Percentiles rank a stretch among this genome's conserved stretches.
Conservation (phyloP, 1,139 yeast species). For the Blastobotrys serpentis region DNA sequence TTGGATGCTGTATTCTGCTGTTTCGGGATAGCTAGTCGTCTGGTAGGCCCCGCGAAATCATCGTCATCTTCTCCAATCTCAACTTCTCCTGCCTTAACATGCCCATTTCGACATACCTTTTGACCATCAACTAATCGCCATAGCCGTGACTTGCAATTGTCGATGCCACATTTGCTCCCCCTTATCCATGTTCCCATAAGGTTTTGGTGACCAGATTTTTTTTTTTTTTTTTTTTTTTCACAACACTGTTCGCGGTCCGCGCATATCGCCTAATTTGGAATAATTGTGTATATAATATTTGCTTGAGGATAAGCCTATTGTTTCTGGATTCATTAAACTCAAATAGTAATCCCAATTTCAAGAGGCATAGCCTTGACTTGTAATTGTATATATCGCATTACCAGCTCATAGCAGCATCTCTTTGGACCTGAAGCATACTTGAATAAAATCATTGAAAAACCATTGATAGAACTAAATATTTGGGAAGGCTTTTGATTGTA, state of each 20-base stretch:
- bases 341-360: too few relatives aligned
- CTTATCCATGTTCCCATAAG: constrained; percentile 34
- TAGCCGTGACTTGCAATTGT: constrained; percentile 77
- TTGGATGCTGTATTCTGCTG: constrained; percentile 25
- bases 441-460: too few relatives aligned
- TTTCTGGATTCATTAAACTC: too few relatives aligned
- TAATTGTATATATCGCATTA: too few relatives aligned
- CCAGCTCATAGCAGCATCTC: too few relatives aligned
- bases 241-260: neutral
- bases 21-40: constrained; percentile 31
- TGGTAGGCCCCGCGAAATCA: constrained; percentile 19
- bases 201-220: neutral
- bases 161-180: constrained; percentile 86
- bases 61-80: constrained; percentile 72
- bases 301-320: too few relatives aligned
- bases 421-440: too few relatives aligned
- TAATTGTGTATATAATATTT: neutral
- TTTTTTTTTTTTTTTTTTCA: neutral
- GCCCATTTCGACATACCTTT: constrained; percentile 85
- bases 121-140: constrained; percentile 75
- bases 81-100: constrained; percentile 75
- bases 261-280: neutral
- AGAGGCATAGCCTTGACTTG: too few relatives aligned
- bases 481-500: too few relatives aligned
- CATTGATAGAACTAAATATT: too few relatives aligned